phyloP scores from a whole-genome alignment of 805 yeast species.

The Starmerella potacharoeniae region DNA sequence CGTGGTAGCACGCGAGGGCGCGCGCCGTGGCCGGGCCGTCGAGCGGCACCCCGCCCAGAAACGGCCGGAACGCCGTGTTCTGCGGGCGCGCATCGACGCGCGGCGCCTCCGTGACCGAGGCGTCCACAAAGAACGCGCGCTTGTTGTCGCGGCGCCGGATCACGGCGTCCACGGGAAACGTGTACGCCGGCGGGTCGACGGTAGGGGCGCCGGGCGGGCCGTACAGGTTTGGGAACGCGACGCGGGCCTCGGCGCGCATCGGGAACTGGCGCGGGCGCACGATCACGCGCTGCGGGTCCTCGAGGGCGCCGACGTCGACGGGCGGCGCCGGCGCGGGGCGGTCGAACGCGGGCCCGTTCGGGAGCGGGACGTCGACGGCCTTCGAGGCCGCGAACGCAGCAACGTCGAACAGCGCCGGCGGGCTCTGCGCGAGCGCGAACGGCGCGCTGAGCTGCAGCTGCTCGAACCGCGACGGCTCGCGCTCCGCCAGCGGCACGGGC shows the following conservation, averaged over 20 bases:
- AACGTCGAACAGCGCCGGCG: conserved; percentile 35
- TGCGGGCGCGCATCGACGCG: background rate
- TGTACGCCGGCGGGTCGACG: conserved; percentile 44
- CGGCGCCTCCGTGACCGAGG: conserved; percentile 25
- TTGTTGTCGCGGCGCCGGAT: conserved; percentile 9
- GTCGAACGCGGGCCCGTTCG: conserved; percentile 95
- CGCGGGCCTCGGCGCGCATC: conserved; percentile 67
- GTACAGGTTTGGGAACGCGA: conserved; percentile 78
- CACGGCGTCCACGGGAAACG: conserved; percentile 45
- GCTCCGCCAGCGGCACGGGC: conserved; percentile 27
- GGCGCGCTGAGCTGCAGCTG: conserved; percentile 2
- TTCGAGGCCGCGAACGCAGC: conserved; percentile 82
- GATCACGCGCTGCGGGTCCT: conserved; percentile 75
- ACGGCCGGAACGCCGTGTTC: conserved; percentile 11
- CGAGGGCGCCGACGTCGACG: conserved; percentile 54
- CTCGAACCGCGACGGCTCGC: background rate
- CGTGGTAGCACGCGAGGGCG: conserved; percentile 52
- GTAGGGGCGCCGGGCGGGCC: conserved; percentile 45
- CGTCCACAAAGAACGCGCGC: conserved; percentile 17
- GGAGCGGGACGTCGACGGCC: conserved; percentile 73
- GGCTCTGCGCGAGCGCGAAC: background rate
- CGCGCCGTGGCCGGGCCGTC: conserved; percentile 36
- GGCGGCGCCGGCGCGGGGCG: conserved; percentile 69
- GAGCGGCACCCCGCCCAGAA: conserved; percentile 36
- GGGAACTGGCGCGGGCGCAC: conserved; percentile 46